Percentiles rank a stretch among this genome's conserved stretches.
phyloP scores from a whole-genome alignment of 2,329 filamentous ascomycete species.

The Botrytis tulipae region DNA sequence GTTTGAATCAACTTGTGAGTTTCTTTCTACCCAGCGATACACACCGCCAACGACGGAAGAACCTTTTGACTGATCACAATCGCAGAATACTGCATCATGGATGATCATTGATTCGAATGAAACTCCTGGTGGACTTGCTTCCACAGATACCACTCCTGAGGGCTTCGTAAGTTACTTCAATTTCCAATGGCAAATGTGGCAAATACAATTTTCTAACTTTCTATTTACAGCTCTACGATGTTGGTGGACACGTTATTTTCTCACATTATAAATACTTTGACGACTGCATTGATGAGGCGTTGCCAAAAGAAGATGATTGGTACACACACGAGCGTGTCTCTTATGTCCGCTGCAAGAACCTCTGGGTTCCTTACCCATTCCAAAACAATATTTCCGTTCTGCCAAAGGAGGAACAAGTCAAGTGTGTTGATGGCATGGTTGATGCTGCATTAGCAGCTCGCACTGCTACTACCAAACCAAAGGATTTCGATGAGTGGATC shows the following conservation, averaged over 20 bases:
- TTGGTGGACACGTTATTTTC: constrained; percentile 56
- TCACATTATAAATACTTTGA: constrained; percentile 97
- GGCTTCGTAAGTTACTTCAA: constrained; percentile 75
- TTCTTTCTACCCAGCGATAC: constrained; percentile 13
- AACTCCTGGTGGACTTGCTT: constrained; percentile 91
- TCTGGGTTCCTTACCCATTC: constrained; percentile 99
- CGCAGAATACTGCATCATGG: constrained; percentile 87
- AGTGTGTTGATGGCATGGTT: constrained; percentile 91
- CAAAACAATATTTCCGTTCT: constrained; percentile 99
- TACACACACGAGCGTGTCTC: constrained; percentile 98
- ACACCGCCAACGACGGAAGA: constrained; percentile 24
- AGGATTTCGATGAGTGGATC: constrained; percentile 99
- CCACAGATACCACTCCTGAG: constrained; percentile 91
- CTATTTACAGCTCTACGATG: constrained; percentile 80
- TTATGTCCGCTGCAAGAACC: constrained; percentile 93
- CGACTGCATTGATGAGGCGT: constrained; percentile 95
- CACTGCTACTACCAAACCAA: constrained; percentile 85
- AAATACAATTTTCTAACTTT: constrained; percentile 25
- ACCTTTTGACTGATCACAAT: constrained; percentile 17
- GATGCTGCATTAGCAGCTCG: constrained; percentile 87
- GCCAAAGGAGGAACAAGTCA: constrained; percentile 94
- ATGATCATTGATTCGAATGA: constrained; percentile 90
- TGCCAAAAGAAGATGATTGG: constrained; percentile 93
- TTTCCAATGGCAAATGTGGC: constrained; percentile 24
- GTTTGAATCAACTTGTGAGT: constrained; percentile 86